A percentile compares a stretch with the other conserved stretches of the same genome.
phyloP scores from a whole-genome alignment of 2,329 filamentous ascomycete species.

The Conoideocrella luteorostrata region DNA sequence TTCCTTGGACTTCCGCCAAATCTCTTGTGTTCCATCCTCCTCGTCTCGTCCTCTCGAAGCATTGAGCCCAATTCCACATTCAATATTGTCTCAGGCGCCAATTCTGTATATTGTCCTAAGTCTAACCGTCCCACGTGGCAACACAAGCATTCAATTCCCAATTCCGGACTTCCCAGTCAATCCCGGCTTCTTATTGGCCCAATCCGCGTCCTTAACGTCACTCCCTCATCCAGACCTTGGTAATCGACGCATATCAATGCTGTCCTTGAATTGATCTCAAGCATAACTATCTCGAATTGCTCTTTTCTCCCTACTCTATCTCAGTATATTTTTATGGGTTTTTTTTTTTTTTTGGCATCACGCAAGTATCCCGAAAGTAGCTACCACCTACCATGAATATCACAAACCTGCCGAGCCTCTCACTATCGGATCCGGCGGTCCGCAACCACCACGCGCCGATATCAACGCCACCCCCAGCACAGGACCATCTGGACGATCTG shows the following conservation, averaged over 20 bases:
- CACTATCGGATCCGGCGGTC: neutral
- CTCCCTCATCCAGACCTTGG: neutral
- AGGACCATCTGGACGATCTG: neutral
- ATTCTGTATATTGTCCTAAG: too few relatives aligned
- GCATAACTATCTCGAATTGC: too few relatives aligned
- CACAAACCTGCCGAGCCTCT: neutral
- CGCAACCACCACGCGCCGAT: neutral
- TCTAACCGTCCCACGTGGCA: neutral
- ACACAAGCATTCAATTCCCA: neutral
- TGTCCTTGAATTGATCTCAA: too few relatives aligned
- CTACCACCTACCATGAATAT: neutral
- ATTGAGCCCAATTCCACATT: too few relatives aligned
- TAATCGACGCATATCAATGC: too few relatives aligned
- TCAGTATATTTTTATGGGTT: neutral
- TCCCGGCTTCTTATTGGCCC: neutral
- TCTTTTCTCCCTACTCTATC: neutral
- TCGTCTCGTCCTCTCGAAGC: too few relatives aligned
- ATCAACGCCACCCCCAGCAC: neutral
- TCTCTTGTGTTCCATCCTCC: too few relatives aligned
- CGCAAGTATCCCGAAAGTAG: neutral
- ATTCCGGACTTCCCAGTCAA: neutral
- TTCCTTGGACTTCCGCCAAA: too few relatives aligned
- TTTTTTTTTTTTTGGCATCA: too few relatives aligned
- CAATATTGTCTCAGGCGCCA: too few relatives aligned
- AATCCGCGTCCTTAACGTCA: neutral